Conservation (phyloP, 345 rosid species). For the Salix viminalis region DNA sequence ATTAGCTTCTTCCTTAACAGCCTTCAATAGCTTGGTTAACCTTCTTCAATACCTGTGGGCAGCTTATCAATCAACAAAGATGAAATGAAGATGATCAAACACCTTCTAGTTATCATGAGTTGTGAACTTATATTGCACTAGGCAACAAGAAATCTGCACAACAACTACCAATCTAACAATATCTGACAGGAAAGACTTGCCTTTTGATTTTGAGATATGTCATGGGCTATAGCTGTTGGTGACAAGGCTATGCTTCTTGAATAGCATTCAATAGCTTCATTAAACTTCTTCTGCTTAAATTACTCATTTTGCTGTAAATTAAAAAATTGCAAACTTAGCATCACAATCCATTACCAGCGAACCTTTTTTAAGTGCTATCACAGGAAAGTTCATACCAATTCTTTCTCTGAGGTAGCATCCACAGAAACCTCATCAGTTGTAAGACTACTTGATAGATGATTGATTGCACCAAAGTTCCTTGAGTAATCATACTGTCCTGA, state of each 20-base stretch:
- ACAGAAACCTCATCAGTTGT: slow-evolving; percentile 37
- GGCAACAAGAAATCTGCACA: not conserved
- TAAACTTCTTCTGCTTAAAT: slow-evolving; percentile 78
- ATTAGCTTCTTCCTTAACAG: too few relatives aligned
- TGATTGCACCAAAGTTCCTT: too few relatives aligned
- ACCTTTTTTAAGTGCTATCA: not conserved
- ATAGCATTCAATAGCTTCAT: slow-evolving; percentile 82
- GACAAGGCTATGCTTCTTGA: slow-evolving; percentile 85
- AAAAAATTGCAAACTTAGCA: not conserved
- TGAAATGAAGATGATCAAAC: not conserved
- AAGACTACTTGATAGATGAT: slow-evolving; percentile 35
- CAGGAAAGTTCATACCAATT: slow-evolving; percentile 43
- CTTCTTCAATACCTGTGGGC: too few relatives aligned
- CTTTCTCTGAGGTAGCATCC: slow-evolving; percentile 84
- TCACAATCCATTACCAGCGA: not conserved
- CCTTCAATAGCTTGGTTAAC: too few relatives aligned
- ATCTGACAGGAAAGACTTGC: slow-evolving; percentile 21
- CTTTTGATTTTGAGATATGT: slow-evolving; percentile 80
- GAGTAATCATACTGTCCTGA: slow-evolving; percentile 20
- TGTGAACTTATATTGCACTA: not conserved
- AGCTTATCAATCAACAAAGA: not conserved
- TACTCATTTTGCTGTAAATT: slow-evolving; percentile 65
- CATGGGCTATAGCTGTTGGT: slow-evolving; percentile 78
- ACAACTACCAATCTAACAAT: not conserved
- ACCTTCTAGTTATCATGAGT: not conserved